phyloP scores from a whole-genome alignment of 2,329 filamentous ascomycete genomes.

The Hymenoscyphus scutula region DNA sequence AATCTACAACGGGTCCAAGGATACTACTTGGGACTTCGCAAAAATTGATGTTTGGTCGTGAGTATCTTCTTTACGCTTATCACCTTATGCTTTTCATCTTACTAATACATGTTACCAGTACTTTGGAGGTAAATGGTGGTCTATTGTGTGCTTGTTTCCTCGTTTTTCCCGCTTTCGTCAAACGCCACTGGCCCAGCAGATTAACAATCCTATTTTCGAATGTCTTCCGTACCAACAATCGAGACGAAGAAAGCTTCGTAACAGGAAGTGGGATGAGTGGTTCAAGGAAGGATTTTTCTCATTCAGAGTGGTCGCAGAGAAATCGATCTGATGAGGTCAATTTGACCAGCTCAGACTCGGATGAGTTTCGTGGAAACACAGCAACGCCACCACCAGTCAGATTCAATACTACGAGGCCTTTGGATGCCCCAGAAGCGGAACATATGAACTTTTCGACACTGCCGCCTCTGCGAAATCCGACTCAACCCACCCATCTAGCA shows the following conservation, averaged over 20 bases:
- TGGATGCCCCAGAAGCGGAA: neutral
- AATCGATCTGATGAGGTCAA: neutral
- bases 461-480: neutral
- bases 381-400: neutral
- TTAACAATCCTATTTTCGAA: neutral
- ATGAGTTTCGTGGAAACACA: neutral
- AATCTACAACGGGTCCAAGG: neutral
- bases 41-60: constrained; percentile 9
- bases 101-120: neutral
- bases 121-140: constrained; percentile 7
- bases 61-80: neutral
- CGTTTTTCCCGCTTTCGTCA: constrained; percentile 10
- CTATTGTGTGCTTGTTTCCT: constrained; percentile 11
- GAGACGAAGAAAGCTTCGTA: neutral
- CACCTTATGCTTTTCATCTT: too few species aligned
- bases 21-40: constrained; percentile 6
- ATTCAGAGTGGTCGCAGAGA: neutral
- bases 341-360: neutral
- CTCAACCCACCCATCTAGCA: neutral
- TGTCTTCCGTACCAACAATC: neutral
- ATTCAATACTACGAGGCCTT: neutral
- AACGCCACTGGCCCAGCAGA: constrained; percentile 4
- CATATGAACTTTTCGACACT: neutral
- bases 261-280: neutral
- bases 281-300: neutral